Evolutionary conservation across 176 grass and related monocot genomes (phyloP), one percentile per base, ranked within the genome.

Genomic region (Thinopyrum elongatum): DNA sequence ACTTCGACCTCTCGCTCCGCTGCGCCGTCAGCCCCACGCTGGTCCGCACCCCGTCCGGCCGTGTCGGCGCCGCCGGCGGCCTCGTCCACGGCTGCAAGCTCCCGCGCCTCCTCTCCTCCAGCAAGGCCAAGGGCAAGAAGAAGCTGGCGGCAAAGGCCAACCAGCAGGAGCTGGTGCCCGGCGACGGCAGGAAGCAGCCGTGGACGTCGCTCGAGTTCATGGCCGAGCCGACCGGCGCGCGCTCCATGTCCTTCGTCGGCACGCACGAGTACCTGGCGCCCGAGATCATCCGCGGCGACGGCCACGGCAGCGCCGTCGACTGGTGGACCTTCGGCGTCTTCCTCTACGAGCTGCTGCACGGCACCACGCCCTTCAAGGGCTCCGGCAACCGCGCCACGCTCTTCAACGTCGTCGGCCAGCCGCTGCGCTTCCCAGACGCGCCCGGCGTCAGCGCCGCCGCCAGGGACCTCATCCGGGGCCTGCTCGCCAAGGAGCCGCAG

Each of bases 251-350:
- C 9, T 97, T 97, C 80, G 95, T 97, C 16, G 95, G 95, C 79
- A 97, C 95, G 51, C 95, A 97, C 31, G 95, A 97, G 70, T 97
- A 97, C 63, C 88, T 97, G 6, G 95, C 95, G 19, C 95, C 95
- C 21, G 95, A 97, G 80, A 97, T 97, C 85, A 91, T 97, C 62
- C 86, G 92, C 41, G 95, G 95, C 21, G 92, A 97, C 75, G 95
- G 95, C 28, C 95, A 97, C 29, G 95, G 95, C 63, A 97, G 92
- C 78, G 92, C 95, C 15, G 95, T 97, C 64, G 95, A 97, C 89
- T 97, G 92, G 95, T 97, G 95, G 95, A 97, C 95, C 7, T 80
- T 97, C n/a, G 95, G 95, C 58, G 86, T 97, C 35, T 95, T 97
- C 79, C 89, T 97, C 3, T 97, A 93, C 35, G 95, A 97, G 85